Percentiles rank a stretch among this genome's conserved stretches.
These are phyloP conservation scores for Colletotrichum trifolii DNA, from an alignment of 2,329 filamentous ascomycete genomes.

Conservation along the genomic window DNA sequence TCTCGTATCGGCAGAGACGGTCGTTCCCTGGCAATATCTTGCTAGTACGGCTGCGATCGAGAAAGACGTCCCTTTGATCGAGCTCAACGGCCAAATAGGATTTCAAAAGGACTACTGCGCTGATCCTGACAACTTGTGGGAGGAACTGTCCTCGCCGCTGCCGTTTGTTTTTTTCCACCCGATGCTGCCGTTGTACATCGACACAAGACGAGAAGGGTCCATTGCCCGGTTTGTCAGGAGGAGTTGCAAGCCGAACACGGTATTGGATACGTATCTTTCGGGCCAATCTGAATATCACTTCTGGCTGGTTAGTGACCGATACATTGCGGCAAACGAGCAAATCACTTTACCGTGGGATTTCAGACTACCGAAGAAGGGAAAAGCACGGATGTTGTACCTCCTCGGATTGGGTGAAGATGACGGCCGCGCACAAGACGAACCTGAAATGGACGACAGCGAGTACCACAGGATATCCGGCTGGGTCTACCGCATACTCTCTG, in stretches of 20 bases:
- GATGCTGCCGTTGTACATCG: conserved; percentile 89
- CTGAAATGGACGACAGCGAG: conserved; percentile 68
- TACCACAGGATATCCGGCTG: conserved; percentile 71
- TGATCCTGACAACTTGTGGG: conserved; percentile 74
- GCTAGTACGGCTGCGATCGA: conserved; percentile 62
- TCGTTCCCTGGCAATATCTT: conserved; percentile 78
- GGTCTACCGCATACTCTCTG: conserved; percentile 77
- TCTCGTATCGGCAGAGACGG: conserved; percentile 57
- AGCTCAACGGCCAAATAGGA: conserved; percentile 83
- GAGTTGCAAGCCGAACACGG: conserved; percentile 92
- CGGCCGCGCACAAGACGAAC: conserved; percentile 57
- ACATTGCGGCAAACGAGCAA: conserved; percentile 74
- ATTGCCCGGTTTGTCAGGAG: conserved; percentile 88
- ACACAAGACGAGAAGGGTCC: conserved; percentile 89
- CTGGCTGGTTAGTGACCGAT: conserved; percentile 86
- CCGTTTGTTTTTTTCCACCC: conserved; percentile 92
- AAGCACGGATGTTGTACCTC: conserved; percentile 65
- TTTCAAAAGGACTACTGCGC: conserved; percentile 79
- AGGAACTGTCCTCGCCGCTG: conserved; percentile 70
- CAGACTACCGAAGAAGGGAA: conserved; percentile 66
- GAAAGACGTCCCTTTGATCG: conserved; percentile 68
- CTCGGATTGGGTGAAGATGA: conserved; percentile 74
- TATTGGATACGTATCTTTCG: conserved; percentile 86
- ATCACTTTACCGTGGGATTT: conserved; percentile 77
- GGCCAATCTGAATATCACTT: conserved; percentile 86